phyloP scores from a whole-genome alignment of 2,329 filamentous ascomycete species.

The Plectosphaerella plurivora region DNA sequence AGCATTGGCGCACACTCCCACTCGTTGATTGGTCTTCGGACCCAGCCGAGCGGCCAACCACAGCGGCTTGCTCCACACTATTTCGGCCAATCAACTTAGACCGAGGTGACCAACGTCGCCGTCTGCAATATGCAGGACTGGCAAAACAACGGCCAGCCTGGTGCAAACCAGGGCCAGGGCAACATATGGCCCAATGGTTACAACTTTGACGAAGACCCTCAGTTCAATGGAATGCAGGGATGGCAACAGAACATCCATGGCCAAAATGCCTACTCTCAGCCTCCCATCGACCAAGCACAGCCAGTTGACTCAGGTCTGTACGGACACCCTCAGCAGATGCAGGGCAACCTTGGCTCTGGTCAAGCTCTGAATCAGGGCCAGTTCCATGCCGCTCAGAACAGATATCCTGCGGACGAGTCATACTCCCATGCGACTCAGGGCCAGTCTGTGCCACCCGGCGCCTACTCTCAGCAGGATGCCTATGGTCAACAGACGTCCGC shows the following conservation, averaged over 20 bases:
- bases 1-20: background rate
- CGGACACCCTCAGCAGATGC: conserved; percentile 9
- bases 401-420: conserved; percentile 8
- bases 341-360: conserved; percentile 5
- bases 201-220: conserved; percentile 11
- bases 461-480: conserved; percentile 29
- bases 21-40: background rate
- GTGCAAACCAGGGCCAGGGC: conserved; percentile 8
- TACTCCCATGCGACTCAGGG: conserved; percentile 28
- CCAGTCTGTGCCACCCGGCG: conserved; percentile 30
- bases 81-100: background rate
- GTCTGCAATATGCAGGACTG: conserved; percentile 10
- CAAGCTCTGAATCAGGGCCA: conserved; percentile 7
- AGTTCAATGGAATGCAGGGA: conserved; percentile 31
- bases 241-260: conserved; percentile 31
- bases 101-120: background rate
- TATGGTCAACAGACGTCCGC: conserved; percentile 25
- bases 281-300: conserved; percentile 26
- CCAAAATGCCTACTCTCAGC: conserved; percentile 25
- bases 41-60: too few species aligned
- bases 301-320: conserved; percentile 17
- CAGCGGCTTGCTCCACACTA: too few species aligned
- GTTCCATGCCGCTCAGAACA: conserved; percentile 7
- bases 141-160: conserved; percentile 11
- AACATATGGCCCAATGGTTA: conserved; percentile 9